Base-by-base conservation (phyloP, 306 rosid genomes). In the Sindora glabra region DNA sequence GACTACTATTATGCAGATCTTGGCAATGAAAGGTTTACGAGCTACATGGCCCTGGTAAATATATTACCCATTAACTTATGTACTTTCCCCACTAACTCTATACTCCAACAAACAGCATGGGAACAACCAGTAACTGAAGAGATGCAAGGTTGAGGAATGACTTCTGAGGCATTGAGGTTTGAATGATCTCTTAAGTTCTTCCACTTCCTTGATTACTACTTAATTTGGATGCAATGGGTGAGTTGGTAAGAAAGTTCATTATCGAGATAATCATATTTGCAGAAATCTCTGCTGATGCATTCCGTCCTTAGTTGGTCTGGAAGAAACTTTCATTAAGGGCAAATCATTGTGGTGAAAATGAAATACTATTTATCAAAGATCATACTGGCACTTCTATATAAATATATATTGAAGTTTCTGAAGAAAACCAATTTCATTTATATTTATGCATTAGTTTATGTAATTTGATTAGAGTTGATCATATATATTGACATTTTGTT, bases 11-110 rank as follows among this genome's bases (percentile, higher is more conserved):
- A 23, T 70, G 94, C 96, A 67, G 99, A 94, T 69, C 86, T 94
- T 74, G 95, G 97, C 80, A 86, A 94, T 94, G 99, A 94, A 89
- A 94, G 99, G 99, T 94, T 94, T 94, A 94, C 97, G 90, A 89
- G 99, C 99, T 94, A 94, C 99, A 94, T 94, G 99, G 99, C 99
- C 96, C 90, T 94, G 97, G 99, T 94, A 94, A 94, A 89, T 89
- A 82, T 86, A 64, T 89, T 80, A 81, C 74, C 95, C 97, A 84
- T 89, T 82, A 77, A 84, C 97, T 72, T 81, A 13, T 74, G 81
- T 74, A n/a, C 82, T 85, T 79, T 70, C 79, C 76, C 74, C 82
- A 80, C 85, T 76, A 80, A 76, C 89, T 76, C 59, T 74, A 85
- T 77, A 84, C 97, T 89, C 89, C 95, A 67, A 79, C 95, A 86